Conservation (phyloP, 305 asterid genomes). For the Lippia alba region DNA sequence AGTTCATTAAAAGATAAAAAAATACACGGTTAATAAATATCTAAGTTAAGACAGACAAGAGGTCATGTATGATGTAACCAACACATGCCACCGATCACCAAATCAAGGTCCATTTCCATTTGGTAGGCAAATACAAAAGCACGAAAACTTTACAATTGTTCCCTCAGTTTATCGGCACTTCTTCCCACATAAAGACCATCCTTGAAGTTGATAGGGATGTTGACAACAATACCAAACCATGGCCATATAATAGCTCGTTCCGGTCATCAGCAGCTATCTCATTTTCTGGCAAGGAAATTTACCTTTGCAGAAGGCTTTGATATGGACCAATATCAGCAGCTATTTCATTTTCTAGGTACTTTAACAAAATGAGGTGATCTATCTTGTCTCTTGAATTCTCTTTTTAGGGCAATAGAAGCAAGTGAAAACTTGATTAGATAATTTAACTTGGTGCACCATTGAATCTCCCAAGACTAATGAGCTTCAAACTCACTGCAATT, state of each 20-base stretch:
- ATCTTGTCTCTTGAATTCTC: too few relatives aligned
- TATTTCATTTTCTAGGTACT: too few relatives aligned
- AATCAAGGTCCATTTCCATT: too few relatives aligned
- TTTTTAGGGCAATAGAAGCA: constrained; percentile 56
- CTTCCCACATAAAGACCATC: constrained; percentile 62
- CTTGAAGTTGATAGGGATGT: constrained; percentile 54
- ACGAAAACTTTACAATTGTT: constrained; percentile 36
- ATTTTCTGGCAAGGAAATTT: too few relatives aligned
- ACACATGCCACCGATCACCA: too few relatives aligned
- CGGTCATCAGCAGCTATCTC: too few relatives aligned
- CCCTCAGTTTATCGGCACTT: constrained; percentile 71
- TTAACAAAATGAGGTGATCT: too few relatives aligned
- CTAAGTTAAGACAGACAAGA: too few relatives aligned
- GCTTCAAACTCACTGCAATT: constrained; percentile 38
- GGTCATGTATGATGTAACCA: too few relatives aligned
- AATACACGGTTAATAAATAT: too few relatives aligned
- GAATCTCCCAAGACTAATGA: constrained; percentile 58
- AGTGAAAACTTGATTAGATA: constrained; percentile 51
- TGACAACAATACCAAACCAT: constrained; percentile 69
- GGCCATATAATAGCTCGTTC: constrained; percentile 85
- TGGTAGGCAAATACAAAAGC: too few relatives aligned
- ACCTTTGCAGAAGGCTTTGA: constrained; percentile 40
- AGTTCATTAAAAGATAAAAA: too few relatives aligned
- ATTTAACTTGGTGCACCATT: constrained; percentile 50
- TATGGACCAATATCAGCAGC: constrained; percentile 3